Percentiles rank a stretch among this genome's conserved stretches.
Evolutionary conservation across 2,329 filamentous ascomycete genomes (phyloP).

Genomic region (Penicillium frequentans): DNA sequence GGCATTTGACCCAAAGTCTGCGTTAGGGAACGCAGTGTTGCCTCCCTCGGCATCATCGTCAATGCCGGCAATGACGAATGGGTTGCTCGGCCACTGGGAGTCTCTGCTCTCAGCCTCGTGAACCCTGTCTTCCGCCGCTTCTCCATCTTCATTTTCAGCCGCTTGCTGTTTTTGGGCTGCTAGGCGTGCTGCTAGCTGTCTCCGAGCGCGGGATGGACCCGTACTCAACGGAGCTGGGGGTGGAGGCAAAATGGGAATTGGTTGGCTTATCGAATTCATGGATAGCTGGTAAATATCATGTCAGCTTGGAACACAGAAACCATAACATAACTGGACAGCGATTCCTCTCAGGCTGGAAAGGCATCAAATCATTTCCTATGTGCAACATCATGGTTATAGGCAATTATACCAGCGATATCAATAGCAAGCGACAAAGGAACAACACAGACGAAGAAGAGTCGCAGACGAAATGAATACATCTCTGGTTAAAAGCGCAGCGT

Average conservation of each 20-base stretch:
- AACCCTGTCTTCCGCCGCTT: constrained; percentile 27
- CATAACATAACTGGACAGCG: background rate
- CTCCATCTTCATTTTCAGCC: constrained; percentile 40
- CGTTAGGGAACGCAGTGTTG: constrained; percentile 31
- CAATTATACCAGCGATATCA: background rate
- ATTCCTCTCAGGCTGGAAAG: background rate
- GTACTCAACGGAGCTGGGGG: constrained; percentile 82
- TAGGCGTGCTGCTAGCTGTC: constrained; percentile 86
- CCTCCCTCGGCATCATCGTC: constrained; percentile 34
- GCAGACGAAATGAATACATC: background rate
- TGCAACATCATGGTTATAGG: background rate
- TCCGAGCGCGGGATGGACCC: constrained; percentile 79
- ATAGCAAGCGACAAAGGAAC: background rate
- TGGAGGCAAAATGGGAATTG: constrained; percentile 45
- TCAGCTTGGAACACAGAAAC: constrained; percentile 10
- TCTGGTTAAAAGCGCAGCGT: background rate
- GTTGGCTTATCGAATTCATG: constrained; percentile 38
- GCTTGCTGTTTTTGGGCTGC: constrained; percentile 70
- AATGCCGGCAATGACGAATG: constrained; percentile 39
- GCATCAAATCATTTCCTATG: background rate
- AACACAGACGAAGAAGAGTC: background rate
- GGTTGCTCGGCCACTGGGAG: constrained; percentile 36
- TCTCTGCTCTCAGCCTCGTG: constrained; percentile 26
- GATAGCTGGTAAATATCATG: constrained; percentile 23
- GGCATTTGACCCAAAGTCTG: constrained; percentile 30